Evolutionary conservation across 2,329 filamentous ascomycete species (phyloP).

Genomic region (Colletotrichum sp.): DNA sequence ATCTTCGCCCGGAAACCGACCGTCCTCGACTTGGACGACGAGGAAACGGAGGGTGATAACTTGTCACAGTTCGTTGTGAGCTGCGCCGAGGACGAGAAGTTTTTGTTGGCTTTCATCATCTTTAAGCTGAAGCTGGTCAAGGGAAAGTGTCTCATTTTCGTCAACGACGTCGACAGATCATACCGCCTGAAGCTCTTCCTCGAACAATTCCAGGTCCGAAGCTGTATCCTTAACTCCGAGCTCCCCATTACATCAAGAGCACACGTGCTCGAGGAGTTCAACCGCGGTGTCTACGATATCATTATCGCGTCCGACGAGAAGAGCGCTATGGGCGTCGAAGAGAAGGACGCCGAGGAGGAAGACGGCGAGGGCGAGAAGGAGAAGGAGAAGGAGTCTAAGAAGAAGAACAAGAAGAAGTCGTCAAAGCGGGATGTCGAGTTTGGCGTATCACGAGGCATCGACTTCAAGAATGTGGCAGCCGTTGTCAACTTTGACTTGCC

Average conservation of each 20-base stretch:
- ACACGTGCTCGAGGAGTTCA: constrained; percentile 97
- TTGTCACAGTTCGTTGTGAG: constrained; percentile 89
- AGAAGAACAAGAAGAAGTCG: constrained; percentile 69
- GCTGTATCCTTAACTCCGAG: constrained; percentile 92
- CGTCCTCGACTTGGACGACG: constrained; percentile 81
- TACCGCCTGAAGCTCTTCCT: constrained; percentile 95
- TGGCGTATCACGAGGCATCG: constrained; percentile 81
- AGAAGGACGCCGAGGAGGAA: constrained; percentile 44
- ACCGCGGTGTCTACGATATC: constrained; percentile 95
- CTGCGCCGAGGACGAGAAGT: constrained; percentile 97
- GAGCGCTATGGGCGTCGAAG: constrained; percentile 76
- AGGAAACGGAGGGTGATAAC: constrained; percentile 76
- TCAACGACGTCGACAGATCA: constrained; percentile 84
- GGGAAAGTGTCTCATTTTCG: constrained; percentile 79
- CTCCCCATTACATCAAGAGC: constrained; percentile 91
- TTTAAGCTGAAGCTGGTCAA: constrained; percentile 95
- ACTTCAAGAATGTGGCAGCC: constrained; percentile 93
- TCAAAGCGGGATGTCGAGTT: constrained; percentile 82
- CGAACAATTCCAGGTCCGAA: constrained; percentile 95
- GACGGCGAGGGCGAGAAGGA: constrained; percentile 51
- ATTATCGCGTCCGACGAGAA: constrained; percentile 96
- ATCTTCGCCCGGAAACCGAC: constrained; percentile 85
- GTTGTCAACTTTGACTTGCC: constrained; percentile 98
- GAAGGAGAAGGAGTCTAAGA: constrained; percentile 32
- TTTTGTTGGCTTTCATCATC: constrained; percentile 89